A percentile compares a stretch with the other conserved stretches of the same genome.
phyloP scores from a whole-genome alignment of 257 asterid species.

The Solanum okadae region DNA sequence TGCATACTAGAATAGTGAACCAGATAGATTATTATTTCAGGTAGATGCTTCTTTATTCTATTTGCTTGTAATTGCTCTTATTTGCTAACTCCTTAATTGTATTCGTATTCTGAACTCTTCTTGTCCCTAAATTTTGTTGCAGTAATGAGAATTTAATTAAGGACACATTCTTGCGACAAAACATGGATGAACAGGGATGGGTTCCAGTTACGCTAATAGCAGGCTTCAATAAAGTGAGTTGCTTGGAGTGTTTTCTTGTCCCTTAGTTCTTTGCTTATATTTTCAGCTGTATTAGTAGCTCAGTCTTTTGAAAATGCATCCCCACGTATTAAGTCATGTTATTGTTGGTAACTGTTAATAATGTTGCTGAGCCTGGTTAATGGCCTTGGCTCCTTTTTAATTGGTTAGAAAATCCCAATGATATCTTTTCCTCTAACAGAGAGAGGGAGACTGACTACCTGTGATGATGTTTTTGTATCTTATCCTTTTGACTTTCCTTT shows the following conservation, averaged over 20 bases:
- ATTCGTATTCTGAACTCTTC: neutral
- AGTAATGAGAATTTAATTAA: conserved; percentile 66
- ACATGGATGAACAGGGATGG: conserved; percentile 85
- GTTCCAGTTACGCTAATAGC: conserved; percentile 61
- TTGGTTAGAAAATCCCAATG: neutral
- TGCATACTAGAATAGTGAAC: conserved; percentile 38
- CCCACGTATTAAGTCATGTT: neutral
- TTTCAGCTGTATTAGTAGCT: neutral
- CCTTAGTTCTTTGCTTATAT: neutral
- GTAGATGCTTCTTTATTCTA: conserved; percentile 13
- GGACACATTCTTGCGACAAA: conserved; percentile 58
- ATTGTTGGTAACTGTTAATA: neutral
- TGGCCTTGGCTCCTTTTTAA: neutral
- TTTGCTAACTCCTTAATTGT: neutral
- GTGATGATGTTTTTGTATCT: neutral
- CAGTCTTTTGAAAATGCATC: neutral
- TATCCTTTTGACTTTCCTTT: neutral
- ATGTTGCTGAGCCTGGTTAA: neutral
- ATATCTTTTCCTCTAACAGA: neutral
- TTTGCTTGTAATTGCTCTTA: neutral
- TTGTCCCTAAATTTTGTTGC: conserved; percentile 9
- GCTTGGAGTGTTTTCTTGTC: neutral
- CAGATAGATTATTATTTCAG: conserved; percentile 78
- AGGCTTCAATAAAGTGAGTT: conserved; percentile 57
- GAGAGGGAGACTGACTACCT: neutral